phyloP scores from a whole-genome alignment of 2,329 filamentous ascomycete species.

The Epichloe typhina region DNA sequence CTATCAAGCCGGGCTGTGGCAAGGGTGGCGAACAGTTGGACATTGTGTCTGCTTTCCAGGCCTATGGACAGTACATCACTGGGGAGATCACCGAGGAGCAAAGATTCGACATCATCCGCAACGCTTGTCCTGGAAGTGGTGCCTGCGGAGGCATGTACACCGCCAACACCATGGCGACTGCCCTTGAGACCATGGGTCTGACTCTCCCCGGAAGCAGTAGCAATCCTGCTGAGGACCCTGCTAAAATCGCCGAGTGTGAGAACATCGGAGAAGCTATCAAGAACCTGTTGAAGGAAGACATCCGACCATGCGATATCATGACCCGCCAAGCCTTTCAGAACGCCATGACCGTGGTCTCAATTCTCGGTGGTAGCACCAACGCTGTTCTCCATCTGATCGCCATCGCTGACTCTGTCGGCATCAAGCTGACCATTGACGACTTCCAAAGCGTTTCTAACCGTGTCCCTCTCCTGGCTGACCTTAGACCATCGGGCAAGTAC shows the following conservation, averaged over 20 bases:
- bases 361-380: slow-evolving; percentile 76
- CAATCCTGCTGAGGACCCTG: slow-evolving; percentile 59
- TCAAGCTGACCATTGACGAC: slow-evolving; percentile 75
- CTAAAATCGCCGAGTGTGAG: slow-evolving; percentile 61
- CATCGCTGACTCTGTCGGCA: slow-evolving; percentile 67
- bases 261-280: slow-evolving; percentile 60
- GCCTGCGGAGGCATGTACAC: slow-evolving; percentile 86
- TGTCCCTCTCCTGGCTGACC: slow-evolving; percentile 66
- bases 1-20: slow-evolving; percentile 83
- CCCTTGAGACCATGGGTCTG: slow-evolving; percentile 83
- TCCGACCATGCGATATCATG: slow-evolving; percentile 64
- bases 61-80: slow-evolving; percentile 87
- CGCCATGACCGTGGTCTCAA: slow-evolving; percentile 71
- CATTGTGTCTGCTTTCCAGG: slow-evolving; percentile 95
- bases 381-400: slow-evolving; percentile 76
- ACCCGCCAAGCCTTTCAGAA: slow-evolving; percentile 73
- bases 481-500: slow-evolving; percentile 78
- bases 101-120: slow-evolving; percentile 85
- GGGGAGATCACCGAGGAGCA: slow-evolving; percentile 85
- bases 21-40: slow-evolving; percentile 66
- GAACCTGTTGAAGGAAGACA: slow-evolving; percentile 62
- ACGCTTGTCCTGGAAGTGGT: slow-evolving; percentile 58
- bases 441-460: slow-evolving; percentile 73
- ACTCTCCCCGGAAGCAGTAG: slow-evolving; percentile 73
- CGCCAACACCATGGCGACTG: slow-evolving; percentile 85